phyloP scores from a whole-genome alignment of 2,329 filamentous ascomycete genomes.

The Ilyonectria destructans region DNA sequence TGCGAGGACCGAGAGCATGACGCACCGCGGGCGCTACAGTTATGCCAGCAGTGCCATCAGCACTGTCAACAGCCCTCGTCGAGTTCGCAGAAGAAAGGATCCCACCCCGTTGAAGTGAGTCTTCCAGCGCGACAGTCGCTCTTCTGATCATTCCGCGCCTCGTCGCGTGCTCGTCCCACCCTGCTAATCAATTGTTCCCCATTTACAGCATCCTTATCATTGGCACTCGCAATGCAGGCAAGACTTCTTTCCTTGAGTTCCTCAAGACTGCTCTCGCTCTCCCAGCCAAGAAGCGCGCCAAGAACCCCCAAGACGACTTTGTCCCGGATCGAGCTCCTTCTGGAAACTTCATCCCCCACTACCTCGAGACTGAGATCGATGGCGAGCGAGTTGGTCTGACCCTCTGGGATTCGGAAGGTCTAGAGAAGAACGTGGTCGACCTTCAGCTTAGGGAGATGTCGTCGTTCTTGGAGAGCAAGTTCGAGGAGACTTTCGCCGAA shows the following conservation, averaged over 20 bases:
- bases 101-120: constrained; percentile 98
- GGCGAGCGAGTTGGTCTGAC: constrained; percentile 93
- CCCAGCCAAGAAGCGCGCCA: constrained; percentile 83
- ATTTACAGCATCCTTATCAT: constrained; percentile 85
- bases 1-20: constrained; percentile 92
- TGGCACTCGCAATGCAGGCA: constrained; percentile 89
- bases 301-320: constrained; percentile 72
- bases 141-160: not conserved
- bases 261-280: constrained; percentile 88
- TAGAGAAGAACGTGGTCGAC: constrained; percentile 96
- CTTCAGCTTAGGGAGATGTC: constrained; percentile 94
- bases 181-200: constrained; percentile 36
- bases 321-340: constrained; percentile 68
- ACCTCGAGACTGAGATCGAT: constrained; percentile 95
- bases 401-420: constrained; percentile 94
- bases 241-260: constrained; percentile 97
- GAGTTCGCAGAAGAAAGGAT: constrained; percentile 94
- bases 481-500: constrained; percentile 96
- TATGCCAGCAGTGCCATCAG: constrained; percentile 94
- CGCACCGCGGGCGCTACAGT: constrained; percentile 94
- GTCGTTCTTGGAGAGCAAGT: constrained; percentile 95
- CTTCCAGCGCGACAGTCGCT: not conserved
- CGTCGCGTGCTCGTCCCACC: constrained; percentile 8
- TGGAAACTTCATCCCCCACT: constrained; percentile 88
- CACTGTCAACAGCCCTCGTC: constrained; percentile 92